Conservation (phyloP, 108 stramenopile genomes). For the Pseudonitzschia multistriata region DNA sequence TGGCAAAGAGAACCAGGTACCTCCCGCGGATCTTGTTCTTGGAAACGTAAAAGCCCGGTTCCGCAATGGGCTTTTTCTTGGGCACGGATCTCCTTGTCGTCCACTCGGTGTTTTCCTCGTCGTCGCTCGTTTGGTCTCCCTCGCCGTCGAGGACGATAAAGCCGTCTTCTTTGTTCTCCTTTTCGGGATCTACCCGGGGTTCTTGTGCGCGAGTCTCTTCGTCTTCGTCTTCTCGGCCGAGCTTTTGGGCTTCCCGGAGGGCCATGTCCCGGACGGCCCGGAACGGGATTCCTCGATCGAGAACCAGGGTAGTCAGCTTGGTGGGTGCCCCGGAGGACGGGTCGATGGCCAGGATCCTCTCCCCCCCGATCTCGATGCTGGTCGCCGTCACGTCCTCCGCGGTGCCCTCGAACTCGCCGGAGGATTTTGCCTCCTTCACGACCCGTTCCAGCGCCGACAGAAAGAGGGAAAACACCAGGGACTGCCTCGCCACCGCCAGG, state of each 20-base stretch:
- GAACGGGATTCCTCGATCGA: conserved; percentile 58
- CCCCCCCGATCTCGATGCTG: conserved; percentile 30
- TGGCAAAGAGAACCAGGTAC: conserved; percentile 44
- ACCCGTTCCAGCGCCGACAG: conserved; percentile 52
- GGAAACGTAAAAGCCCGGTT: conserved; percentile 49
- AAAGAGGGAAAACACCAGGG: conserved; percentile 58
- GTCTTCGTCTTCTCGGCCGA: conserved; percentile 4
- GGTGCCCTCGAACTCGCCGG: conserved; percentile 66
- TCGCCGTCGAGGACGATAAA: conserved; percentile 19
- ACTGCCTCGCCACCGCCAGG: conserved; percentile 48
- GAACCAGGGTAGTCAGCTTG: conserved; percentile 37
- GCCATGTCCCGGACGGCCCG: conserved; percentile 17
- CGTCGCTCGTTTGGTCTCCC: neutral
- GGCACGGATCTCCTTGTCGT: neutral
- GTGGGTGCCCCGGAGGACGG: conserved; percentile 51
- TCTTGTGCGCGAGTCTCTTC: neutral
- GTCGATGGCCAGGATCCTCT: conserved; percentile 44
- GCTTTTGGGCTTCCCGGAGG: conserved; percentile 21
- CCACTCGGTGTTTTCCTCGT: conserved; percentile 11
- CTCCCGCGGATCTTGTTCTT: conserved; percentile 45
- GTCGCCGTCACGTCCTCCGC: conserved; percentile 65
- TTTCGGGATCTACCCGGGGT: neutral
- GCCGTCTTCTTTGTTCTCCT: conserved; percentile 4
- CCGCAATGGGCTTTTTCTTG: conserved; percentile 12
- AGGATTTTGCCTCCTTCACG: conserved; percentile 50